These are phyloP conservation scores for Lagenaria siceraria DNA, from an alignment of 306 rosid genomes.

Conservation along the genomic window DNA sequence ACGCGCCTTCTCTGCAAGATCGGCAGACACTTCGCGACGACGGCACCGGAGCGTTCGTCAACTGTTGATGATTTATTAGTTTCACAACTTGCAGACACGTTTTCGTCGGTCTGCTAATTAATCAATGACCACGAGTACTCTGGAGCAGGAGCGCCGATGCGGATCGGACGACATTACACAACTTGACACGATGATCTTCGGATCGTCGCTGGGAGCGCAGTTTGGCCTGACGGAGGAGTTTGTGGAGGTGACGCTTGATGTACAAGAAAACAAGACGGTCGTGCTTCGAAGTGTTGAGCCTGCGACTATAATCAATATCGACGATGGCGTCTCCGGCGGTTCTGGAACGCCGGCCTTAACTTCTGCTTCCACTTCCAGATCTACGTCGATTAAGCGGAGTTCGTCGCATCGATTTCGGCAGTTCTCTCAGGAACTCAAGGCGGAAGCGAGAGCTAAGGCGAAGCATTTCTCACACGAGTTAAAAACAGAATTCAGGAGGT, in stretches of 20 bases:
- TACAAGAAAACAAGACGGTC: slow-evolving; percentile 76
- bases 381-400: slow-evolving; percentile 43
- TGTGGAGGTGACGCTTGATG: slow-evolving; percentile 87
- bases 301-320: slow-evolving; percentile 40
- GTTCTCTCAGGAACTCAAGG: slow-evolving; percentile 88
- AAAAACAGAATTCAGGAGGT: slow-evolving; percentile 49
- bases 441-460: slow-evolving; percentile 85
- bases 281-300: slow-evolving; percentile 95
- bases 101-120: not conserved
- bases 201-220: slow-evolving; percentile 61
- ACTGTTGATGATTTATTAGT: not conserved
- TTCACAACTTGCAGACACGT: slow-evolving; percentile 1
- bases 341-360: slow-evolving; percentile 26
- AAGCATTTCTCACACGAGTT: slow-evolving; percentile 84
- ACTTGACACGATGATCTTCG: slow-evolving; percentile 23
- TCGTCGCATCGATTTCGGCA: slow-evolving; percentile 62
- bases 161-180: slow-evolving; percentile 62
- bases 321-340: slow-evolving; percentile 13
- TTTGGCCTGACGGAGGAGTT: slow-evolving; percentile 49
- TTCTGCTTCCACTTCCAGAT: slow-evolving; percentile 32
- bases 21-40: not conserved
- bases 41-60: not conserved
- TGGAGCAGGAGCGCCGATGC: slow-evolving; percentile 64
- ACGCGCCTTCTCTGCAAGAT: not conserved
- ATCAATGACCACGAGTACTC: slow-evolving; percentile 35